Conservation (phyloP, 164 flowering plant genomes). For the Euptelea pleiosperma region DNA sequence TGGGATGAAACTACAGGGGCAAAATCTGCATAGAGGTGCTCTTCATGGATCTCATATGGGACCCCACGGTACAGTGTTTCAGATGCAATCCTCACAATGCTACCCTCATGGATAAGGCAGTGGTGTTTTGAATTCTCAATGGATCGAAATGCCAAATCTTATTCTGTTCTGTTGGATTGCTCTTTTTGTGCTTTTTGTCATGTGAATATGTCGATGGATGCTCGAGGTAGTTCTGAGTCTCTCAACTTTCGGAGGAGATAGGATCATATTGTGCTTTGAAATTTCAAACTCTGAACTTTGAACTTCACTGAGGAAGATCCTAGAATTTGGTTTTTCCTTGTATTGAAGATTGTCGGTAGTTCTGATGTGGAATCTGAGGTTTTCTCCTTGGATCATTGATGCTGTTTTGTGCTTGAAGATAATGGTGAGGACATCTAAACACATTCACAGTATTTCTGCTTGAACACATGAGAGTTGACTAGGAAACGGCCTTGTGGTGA, state of each 20-base stretch:
- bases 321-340: conserved; percentile 2
- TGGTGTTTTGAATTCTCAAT: not conserved
- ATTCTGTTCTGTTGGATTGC: conserved; percentile 11
- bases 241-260: conserved; percentile 10
- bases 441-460: no score
- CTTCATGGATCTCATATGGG: conserved; percentile 41
- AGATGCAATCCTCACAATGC: conserved; percentile 33
- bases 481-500: no score
- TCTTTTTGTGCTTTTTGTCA: conserved; percentile 4
- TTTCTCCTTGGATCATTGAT: not conserved
- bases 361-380: not conserved
- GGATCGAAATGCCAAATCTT: conserved; percentile 3
- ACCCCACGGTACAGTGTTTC: conserved; percentile 24
- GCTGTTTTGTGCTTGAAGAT: not conserved
- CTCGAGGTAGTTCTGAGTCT: conserved; percentile 10
- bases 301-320: not conserved
- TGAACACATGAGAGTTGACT: no score
- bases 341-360: not conserved
- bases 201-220: conserved; percentile 15
- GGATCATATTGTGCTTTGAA: conserved; percentile 9
- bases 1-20: conserved; percentile 37
- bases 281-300: conserved; percentile 7
- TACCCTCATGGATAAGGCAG: conserved; percentile 12
- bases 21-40: conserved; percentile 26
- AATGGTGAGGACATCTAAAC: conserved; percentile 1